Evolutionary conservation across 2,329 filamentous ascomycete genomes (phyloP).

Genomic region (Colletotrichum coccodes): DNA sequence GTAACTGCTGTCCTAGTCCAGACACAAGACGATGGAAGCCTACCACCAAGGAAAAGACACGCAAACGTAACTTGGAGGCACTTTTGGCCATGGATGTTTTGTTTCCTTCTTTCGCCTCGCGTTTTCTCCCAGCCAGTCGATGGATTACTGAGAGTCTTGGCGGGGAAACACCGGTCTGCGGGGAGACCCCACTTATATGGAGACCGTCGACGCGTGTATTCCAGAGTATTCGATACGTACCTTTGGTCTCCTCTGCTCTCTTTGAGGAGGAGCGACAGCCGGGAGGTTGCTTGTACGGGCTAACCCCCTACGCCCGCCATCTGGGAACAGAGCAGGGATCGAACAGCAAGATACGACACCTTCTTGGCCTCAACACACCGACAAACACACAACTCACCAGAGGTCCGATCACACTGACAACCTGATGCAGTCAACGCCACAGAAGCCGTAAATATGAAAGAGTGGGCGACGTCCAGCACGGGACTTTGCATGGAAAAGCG

Average conservation of each 20-base stretch:
- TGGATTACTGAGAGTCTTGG: constrained; percentile 15
- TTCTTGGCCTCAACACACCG: not conserved
- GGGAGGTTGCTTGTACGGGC: constrained; percentile 10
- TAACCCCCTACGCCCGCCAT: constrained; percentile 12
- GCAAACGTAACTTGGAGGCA: not conserved
- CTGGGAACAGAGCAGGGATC: constrained; percentile 9
- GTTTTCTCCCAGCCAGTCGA: constrained; percentile 20
- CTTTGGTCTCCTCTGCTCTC: not conserved
- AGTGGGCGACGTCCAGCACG: not conserved
- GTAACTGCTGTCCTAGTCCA: not conserved
- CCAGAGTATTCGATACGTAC: constrained; percentile 5
- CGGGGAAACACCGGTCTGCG: constrained; percentile 21
- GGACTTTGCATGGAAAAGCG: not conserved
- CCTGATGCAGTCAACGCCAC: not conserved
- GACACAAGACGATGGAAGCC: not conserved
- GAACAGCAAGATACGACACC: not conserved
- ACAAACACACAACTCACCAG: not conserved
- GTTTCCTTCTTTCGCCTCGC: constrained; percentile 1
- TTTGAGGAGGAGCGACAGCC: not conserved
- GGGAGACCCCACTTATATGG: constrained; percentile 6
- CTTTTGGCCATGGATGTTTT: not conserved
- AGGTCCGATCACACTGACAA: not conserved
- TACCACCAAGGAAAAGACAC: not conserved
- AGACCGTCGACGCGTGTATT: not conserved
- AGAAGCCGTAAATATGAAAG: not conserved